A percentile compares a stretch with the other conserved stretches of the same genome.
Evolutionary conservation across 116 monocot genomes (phyloP).

Genomic region (Thalassia testudinum): DNA sequence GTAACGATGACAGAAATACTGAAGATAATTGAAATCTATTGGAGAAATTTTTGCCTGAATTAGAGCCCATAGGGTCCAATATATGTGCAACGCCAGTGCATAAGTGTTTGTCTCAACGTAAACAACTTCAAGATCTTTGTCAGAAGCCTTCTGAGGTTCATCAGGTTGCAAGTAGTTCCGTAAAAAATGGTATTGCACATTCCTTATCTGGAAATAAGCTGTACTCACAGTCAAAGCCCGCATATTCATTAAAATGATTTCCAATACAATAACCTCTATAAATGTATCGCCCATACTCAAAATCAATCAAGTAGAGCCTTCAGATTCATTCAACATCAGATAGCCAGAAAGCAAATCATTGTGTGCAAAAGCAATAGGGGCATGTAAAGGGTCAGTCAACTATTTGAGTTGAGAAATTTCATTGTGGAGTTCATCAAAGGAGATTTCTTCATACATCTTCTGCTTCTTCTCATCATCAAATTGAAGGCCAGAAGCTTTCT

Average conservation of each 20-base stretch:
- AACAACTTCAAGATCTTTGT: slow-evolving; percentile 45
- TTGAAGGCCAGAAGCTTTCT: slow-evolving; percentile 50
- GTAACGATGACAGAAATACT: slow-evolving; percentile 79
- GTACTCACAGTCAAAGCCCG: slow-evolving; percentile 79
- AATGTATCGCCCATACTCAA: slow-evolving; percentile 98
- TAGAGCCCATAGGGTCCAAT: slow-evolving; percentile 87
- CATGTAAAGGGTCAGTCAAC: slow-evolving; percentile 24
- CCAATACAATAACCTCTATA: slow-evolving; percentile 96
- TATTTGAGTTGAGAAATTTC: slow-evolving; percentile 62
- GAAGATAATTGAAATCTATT: slow-evolving; percentile 85
- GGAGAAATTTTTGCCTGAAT: slow-evolving; percentile 77
- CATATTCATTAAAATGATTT: slow-evolving; percentile 99
- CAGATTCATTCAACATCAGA: slow-evolving; percentile 72
- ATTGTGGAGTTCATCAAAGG: slow-evolving; percentile 48
- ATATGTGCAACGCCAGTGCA: slow-evolving; percentile 70
- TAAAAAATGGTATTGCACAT: slow-evolving; percentile 82
- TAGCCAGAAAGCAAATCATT: slow-evolving; percentile 94
- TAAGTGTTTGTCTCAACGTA: slow-evolving; percentile 76
- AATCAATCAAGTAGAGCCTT: slow-evolving; percentile 82
- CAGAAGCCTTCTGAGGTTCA: slow-evolving; percentile 41
- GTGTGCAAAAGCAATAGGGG: slow-evolving; percentile 78
- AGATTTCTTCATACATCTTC: slow-evolving; percentile 43
- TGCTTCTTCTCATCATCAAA: slow-evolving; percentile 65
- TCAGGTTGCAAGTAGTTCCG: slow-evolving; percentile 61
- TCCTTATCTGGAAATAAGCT: slow-evolving; percentile 73